Evolutionary conservation across 371 early-diverging fungal genomes (phyloP).

Genomic region (Haplosporangium sp.): DNA sequence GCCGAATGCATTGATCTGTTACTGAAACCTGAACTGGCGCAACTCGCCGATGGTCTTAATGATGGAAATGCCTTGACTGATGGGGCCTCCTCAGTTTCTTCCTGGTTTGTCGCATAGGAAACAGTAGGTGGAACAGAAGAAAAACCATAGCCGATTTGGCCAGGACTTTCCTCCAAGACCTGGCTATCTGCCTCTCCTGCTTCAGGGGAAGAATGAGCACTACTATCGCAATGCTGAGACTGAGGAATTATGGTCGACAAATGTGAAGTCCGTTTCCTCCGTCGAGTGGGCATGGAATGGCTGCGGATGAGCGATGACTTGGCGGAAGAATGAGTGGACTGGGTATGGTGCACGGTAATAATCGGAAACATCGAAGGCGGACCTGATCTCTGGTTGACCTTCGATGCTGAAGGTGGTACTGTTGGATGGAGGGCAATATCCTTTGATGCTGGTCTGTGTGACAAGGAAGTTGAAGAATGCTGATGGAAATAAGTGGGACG

Average conservation of each 20-base stretch:
- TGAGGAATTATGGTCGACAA: neutral
- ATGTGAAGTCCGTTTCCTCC: constrained; percentile 20
- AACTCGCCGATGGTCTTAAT: constrained; percentile 12
- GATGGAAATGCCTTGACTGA: constrained; percentile 1
- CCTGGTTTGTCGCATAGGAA: neutral
- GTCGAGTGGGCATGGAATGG: constrained; percentile 33
- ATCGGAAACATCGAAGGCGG: constrained; percentile 16
- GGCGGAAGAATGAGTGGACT: neutral
- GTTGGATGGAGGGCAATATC: constrained; percentile 8
- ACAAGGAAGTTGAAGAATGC: neutral
- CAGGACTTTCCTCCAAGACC: too few relatives aligned
- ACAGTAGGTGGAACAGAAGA: too few relatives aligned
- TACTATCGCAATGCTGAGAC: too few relatives aligned
- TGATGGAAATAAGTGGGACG: neutral
- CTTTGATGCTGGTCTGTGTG: constrained; percentile 10
- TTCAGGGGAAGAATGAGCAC: too few relatives aligned
- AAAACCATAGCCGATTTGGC: too few relatives aligned
- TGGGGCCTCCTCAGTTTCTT: too few relatives aligned
- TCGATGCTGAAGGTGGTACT: constrained; percentile 1
- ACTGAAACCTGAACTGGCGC: constrained; percentile 19
- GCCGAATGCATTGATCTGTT: constrained; percentile 15
- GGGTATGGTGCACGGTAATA: constrained; percentile 19
- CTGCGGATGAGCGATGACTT: constrained; percentile 16
- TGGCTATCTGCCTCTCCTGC: too few relatives aligned
- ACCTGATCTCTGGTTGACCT: constrained; percentile 14